A percentile compares a stretch with the other conserved stretches of the same genome.
phyloP scores from a whole-genome alignment of 2,329 filamentous ascomycete species.

The Xylaria sp. region DNA sequence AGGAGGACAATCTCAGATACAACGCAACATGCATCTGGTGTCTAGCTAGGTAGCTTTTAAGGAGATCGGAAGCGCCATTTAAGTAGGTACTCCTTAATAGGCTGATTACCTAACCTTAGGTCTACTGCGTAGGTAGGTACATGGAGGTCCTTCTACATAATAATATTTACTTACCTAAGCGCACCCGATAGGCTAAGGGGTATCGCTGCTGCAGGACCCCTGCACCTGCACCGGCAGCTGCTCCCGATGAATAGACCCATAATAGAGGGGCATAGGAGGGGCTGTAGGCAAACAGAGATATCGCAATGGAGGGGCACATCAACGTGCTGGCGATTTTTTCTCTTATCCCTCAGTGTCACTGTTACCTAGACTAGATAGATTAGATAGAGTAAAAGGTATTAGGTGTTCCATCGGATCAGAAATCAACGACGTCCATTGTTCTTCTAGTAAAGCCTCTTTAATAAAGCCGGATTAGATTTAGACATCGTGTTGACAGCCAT shows the following conservation, averaged over 20 bases:
- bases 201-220: background rate
- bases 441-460: background rate
- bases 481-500: background rate
- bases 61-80: no score
- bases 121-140: no score
- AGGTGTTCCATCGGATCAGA: background rate
- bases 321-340: conserved; percentile 28
- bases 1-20: no score
- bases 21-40: no score
- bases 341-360: background rate
- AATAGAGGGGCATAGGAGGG: conserved; percentile 34
- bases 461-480: conserved; percentile 4
- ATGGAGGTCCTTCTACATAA: no score
- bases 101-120: no score
- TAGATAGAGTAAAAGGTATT: background rate
- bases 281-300: conserved; percentile 27
- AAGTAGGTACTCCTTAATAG: no score
- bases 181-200: no score
- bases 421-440: background rate
- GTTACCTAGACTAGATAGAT: background rate
- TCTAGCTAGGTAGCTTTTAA: no score
- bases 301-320: conserved; percentile 39
- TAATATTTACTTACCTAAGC: conserved; percentile 1
- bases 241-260: conserved; percentile 18
- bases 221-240: background rate